Base-by-base conservation (phyloP, 225 moss, liverwort and hornwort species). In the Marchantia paleacea region DNA sequence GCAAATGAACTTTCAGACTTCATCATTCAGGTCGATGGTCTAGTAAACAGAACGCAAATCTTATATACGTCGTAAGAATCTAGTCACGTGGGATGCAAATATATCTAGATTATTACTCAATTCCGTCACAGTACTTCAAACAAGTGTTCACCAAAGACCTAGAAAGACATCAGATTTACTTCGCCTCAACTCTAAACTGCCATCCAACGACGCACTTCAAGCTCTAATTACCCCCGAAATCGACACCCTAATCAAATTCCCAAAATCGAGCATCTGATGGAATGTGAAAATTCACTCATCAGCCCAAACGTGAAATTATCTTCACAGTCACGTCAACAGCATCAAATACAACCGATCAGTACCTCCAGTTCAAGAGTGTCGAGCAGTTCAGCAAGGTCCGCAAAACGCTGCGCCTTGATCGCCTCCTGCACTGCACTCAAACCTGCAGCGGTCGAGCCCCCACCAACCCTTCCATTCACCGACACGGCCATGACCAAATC, bases 321-420 rank as follows among this genome's bases (percentile, higher is more conserved):
- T 20, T 58, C 9, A 39, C 4, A 31, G 16, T 28, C 15, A 4
- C 19, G 39, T 1, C 31, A 11, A 31, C 7, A 24, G 47, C 1
- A 18, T 31, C 4, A 8, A 39, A 70, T 14, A 7, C 11, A 70
- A 31, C 4, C 16, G 18, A 70, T 70, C 52, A 53, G 29, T 66
- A 87, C 87, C 87, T 87, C 84, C 39, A 87, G 81, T 76, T 87
- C 84, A 16, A 87, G 82, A 87, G 61, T 68, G 76, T 87, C 87
- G 13, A 87, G 87, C 30, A 87, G 81, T 77, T 87, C 84, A 49
- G 84, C 84, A 75, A 87, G 79, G 24, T 84, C 87, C 8, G 72
- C 39, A 74, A 79, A 84, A 72, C 82, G 81, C 69, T 78, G 80
- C 73, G 82, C 29, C 61, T 80, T 80, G 51, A 87, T 84, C 48